A percentile compares a stretch with the other conserved stretches of the same genome.
Evolutionary conservation across 768 basidiomycete species (phyloP).

Genomic region (Auriscalpium microsporum): DNA sequence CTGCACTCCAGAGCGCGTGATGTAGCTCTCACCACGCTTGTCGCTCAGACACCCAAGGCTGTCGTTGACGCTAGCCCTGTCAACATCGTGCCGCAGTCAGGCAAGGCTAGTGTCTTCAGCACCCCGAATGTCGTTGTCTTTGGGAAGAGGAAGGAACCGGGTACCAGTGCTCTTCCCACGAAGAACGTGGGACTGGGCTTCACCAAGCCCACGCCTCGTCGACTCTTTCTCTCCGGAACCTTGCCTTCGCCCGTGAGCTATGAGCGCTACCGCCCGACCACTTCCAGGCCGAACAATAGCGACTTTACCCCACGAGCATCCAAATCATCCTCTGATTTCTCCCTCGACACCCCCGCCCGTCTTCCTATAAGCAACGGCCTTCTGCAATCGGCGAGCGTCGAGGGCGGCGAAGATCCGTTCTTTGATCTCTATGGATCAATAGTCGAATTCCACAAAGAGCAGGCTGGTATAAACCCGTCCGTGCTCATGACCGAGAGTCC

Average conservation of each 20-base stretch:
- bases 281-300: slow-evolving; percentile 21
- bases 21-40: slow-evolving; percentile 56
- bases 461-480: slow-evolving; percentile 6
- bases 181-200: slow-evolving; percentile 10
- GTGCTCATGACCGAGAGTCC: slow-evolving; percentile 13
- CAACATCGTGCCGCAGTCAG: slow-evolving; percentile 22
- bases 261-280: slow-evolving; percentile 25
- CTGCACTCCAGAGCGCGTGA: slow-evolving; percentile 58
- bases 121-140: slow-evolving; percentile 17
- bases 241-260: slow-evolving; percentile 27
- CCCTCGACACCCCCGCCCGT: background rate
- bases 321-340: background rate
- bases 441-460: slow-evolving; percentile 2
- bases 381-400: background rate
- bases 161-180: background rate
- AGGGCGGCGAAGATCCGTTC: slow-evolving; percentile 11
- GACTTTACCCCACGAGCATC: background rate
- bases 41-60: slow-evolving; percentile 23
- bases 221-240: slow-evolving; percentile 27
- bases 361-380: slow-evolving; percentile 3
- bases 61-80: slow-evolving; percentile 29
- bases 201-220: slow-evolving; percentile 28
- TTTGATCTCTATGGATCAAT: slow-evolving; percentile 6
- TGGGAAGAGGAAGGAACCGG: slow-evolving; percentile 4
- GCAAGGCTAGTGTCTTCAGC: slow-evolving; percentile 33